phyloP scores from a whole-genome alignment of 306 rosid genomes.

The Vigna angularis region DNA sequence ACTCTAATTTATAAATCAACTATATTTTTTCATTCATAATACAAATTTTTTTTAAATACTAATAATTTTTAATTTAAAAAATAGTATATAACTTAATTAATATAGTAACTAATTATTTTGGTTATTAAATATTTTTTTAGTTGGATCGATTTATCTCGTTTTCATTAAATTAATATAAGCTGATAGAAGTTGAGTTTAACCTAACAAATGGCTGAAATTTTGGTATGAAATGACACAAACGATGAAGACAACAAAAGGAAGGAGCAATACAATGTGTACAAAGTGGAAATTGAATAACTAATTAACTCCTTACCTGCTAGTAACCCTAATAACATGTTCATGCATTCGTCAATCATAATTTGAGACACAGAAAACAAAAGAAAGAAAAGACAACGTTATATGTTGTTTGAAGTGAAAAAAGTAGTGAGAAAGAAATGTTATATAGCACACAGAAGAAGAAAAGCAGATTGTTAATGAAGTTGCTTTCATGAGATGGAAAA shows the following conservation, averaged over 20 bases:
- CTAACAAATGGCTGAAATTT: slow-evolving; percentile 2
- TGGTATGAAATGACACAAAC: not conserved
- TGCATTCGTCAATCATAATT: slow-evolving; percentile 3
- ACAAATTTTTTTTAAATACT: no score
- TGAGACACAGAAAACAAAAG: not conserved
- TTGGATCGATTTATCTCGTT: no score
- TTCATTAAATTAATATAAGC: no score
- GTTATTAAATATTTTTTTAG: no score
- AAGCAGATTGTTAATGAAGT: not conserved
- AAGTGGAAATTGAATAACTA: not conserved
- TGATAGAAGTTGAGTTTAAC: slow-evolving; percentile 4
- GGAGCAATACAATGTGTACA: not conserved
- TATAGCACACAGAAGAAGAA: not conserved
- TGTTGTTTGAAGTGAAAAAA: not conserved
- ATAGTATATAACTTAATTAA: no score
- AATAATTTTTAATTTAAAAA: no score
- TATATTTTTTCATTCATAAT: no score
- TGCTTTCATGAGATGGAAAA: not conserved
- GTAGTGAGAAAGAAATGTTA: not conserved
- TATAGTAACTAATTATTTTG: no score
- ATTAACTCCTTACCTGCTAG: slow-evolving; percentile 7
- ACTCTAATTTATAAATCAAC: no score
- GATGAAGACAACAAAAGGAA: slow-evolving; percentile 40
- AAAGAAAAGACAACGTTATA: no score
- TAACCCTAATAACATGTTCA: not conserved